Base-by-base conservation (phyloP, 2,329 filamentous ascomycete species). In the Fusarium musae region DNA sequence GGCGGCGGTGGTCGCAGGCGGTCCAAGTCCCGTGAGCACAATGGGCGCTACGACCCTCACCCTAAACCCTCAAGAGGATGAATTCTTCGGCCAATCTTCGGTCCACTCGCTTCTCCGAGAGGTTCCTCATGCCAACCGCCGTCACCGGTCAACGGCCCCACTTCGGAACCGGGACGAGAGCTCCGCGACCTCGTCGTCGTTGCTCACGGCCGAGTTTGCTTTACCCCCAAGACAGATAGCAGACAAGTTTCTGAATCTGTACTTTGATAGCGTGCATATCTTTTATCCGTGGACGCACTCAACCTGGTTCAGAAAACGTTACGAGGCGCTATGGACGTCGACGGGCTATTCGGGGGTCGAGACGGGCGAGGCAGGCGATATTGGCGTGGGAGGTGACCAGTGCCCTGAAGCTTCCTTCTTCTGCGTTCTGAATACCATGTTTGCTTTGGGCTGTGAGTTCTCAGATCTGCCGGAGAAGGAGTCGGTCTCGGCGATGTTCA, bases 281-380 rank as follows among this genome's bases (percentile, higher is more conserved):
- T 46, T 66, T 0, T 66, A 66, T n/a, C 64, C 64, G 0, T 66
- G 62, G 64, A 50, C 37, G 4, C 62, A 66, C 6, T 66, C 62
- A 9, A 43, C 53, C 0, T 52, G 62, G 10, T 66, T 66, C 1
- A 36, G 1, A 1, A 50, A 34, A 8, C 49, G 49, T 1, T 66
- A 66, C 11, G 60, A 66, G 32, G 2, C 47, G 0, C 1, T 66
- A 26, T 66, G 63, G 63, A 34, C 37, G 6, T 3, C 63, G 3
- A 1, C 2, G 1, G 60, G 40, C 1, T 65, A 66, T 16, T 2
- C 63, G 1, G 60, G 59, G 0, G 11, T 5, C 9, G 36, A 65
- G 3, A 19, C 5, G 0, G 17, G 49, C 3, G 19, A 43, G 1
- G 1, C 21, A 0, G 36, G 60, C 0, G 60, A 66, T 17, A 58